phyloP scores from a whole-genome alignment of 2,329 filamentous ascomycete species.

The Curvularia verruculosa region DNA sequence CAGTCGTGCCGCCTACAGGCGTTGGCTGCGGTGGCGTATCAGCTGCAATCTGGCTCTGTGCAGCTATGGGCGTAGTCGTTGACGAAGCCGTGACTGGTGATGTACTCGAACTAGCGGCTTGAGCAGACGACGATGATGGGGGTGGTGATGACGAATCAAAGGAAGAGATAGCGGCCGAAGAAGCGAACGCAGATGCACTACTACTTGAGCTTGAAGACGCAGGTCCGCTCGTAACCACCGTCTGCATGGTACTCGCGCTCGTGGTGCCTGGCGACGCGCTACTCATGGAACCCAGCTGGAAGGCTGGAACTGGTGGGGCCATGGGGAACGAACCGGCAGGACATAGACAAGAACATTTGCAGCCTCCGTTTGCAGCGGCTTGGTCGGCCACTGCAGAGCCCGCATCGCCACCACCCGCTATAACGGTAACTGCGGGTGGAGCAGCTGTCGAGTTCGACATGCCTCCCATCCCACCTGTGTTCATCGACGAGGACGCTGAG shows the following conservation, averaged over 20 bases:
- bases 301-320: conserved; percentile 35
- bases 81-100: conserved; percentile 8
- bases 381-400: conserved; percentile 21
- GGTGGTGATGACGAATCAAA: background rate
- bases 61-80: conserved; percentile 18
- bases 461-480: conserved; percentile 21
- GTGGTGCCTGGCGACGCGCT: conserved; percentile 3
- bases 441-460: conserved; percentile 19
- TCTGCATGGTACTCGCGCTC: conserved; percentile 30
- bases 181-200: conserved; percentile 10
- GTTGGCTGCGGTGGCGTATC: conserved; percentile 17
- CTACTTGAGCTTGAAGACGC: background rate
- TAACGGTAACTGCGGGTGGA: conserved; percentile 27
- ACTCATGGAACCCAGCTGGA: conserved; percentile 34
- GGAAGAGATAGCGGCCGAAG: background rate
- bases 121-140: conserved; percentile 1
- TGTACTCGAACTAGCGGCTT: conserved; percentile 2
- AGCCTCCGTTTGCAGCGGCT: conserved; percentile 23
- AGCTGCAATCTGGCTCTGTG: conserved; percentile 35
- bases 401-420: conserved; percentile 22
- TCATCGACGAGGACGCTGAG: conserved; percentile 14
- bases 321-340: conserved; percentile 42
- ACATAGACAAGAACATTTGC: conserved; percentile 41
- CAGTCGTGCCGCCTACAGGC: conserved; percentile 14
- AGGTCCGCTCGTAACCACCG: conserved; percentile 24